phyloP scores from a whole-genome alignment of 352 stramenopile species.

The Pythium plurisporium region DNA sequence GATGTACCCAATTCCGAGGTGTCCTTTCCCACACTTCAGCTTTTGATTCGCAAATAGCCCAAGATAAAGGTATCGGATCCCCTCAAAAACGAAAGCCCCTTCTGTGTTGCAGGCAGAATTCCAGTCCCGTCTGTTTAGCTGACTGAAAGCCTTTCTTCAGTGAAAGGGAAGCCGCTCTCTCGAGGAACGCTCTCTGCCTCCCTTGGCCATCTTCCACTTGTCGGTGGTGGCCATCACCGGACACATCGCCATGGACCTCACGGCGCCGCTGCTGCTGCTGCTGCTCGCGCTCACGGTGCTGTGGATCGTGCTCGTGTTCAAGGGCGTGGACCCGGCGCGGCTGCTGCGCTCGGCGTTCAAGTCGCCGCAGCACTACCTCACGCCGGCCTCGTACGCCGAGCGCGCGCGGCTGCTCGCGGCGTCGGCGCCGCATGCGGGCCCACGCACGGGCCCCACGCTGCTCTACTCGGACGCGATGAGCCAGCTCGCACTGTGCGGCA shows the following conservation, averaged over 20 bases:
- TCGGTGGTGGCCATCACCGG: background rate
- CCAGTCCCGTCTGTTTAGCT: too few species aligned
- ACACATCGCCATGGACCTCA: constrained; percentile 31
- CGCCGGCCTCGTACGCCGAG: constrained; percentile 41
- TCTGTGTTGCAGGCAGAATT: too few species aligned
- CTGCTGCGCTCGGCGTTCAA: constrained; percentile 62
- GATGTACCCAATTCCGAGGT: background rate
- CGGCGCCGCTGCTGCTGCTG: constrained; percentile 38
- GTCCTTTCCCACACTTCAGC: too few species aligned
- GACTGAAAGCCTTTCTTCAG: background rate
- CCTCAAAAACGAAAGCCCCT: background rate
- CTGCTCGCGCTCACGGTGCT: constrained; percentile 31
- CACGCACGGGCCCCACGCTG: constrained; percentile 49
- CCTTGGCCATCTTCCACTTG: too few species aligned
- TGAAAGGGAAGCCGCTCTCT: background rate
- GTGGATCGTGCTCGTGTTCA: constrained; percentile 41
- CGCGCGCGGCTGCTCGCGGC: constrained; percentile 40
- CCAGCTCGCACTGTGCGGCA: constrained; percentile 33
- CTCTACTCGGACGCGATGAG: constrained; percentile 69
- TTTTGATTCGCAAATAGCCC: background rate
- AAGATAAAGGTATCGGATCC: background rate
- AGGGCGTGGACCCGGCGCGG: constrained; percentile 57
- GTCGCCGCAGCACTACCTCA: constrained; percentile 37
- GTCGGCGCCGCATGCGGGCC: constrained; percentile 11
- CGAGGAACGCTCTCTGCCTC: background rate